Evolutionary conservation across 1,284 basidiomycete species (phyloP), one percentile per base, ranked within the genome.

Genomic region (Inonotus hispidus): DNA sequence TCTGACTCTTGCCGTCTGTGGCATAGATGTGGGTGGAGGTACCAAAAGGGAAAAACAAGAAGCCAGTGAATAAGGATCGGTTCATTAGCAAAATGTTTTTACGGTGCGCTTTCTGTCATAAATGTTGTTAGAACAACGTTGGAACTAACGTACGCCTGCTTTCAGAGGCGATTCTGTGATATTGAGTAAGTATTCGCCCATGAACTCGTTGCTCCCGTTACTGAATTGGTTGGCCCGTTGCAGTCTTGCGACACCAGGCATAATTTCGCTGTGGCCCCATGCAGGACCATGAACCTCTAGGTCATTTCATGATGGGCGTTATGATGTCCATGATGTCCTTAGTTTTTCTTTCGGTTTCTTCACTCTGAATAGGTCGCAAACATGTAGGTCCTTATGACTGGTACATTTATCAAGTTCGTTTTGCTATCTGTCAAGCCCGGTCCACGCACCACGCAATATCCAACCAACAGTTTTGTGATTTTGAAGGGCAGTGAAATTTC

Each of bases 1-100:
- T 23, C 10, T 45, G n/a, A 37, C 6, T 64, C 46, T 29, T 32
- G 49, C 10, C 23, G 38, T 32, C 19, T 14, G 46, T 32, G 21
- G 49, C 54, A 57, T 65, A 96, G 92, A 98, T 98, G 96, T 99
- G 97, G 97, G 98, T 95, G 29, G 97, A 99, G 74, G 77, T 90
- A 58, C 97, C 97, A 23, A 99, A 98, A 76, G 94, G 94, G 56
- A 99, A 98, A 79, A 94, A 93, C 73, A 97, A 97, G 79, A 98
- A 98, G 75, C 92, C 97, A 2, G 88, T 99, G 64, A 98, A 99
- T 81, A 98, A 97, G 77, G 95, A 99, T 77, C 84, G 97, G 47
- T 99, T 99, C 79, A 97, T 99, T 73, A 97, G 94, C 77, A 99
- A 96, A 77, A 97, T 98, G 88, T 94, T 93, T 73, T 73, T 93